Evolutionary conservation across 352 stramenopile genomes (phyloP), one percentile per base, ranked within the genome.

Genomic region (Aphanomyces euteiches): DNA sequence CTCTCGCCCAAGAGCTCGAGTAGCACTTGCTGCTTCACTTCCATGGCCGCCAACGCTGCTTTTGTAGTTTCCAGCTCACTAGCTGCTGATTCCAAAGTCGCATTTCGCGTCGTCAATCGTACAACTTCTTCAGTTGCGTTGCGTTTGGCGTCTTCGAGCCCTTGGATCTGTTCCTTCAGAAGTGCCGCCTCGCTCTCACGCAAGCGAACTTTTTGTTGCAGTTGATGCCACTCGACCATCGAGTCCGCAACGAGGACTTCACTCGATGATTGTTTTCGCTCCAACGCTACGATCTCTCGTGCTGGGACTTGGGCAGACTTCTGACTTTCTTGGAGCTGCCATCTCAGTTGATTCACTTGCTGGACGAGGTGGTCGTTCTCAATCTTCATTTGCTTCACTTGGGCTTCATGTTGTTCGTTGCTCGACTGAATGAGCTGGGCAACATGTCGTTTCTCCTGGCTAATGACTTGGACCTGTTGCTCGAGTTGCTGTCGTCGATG

Each of bases 1-100:
- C 92, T 94, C 45, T 94, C 87, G 37, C 87, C 87, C 73, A 94
- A 90, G 7, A 94, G 77, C 64, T 94, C 87, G 6, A 94, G 74
- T 37, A 94, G 58, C 56, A 94, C 83, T 36, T 91, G 82, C 66
- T 94, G 84, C n/a, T 84, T 84, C 57, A 91, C 82, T 58, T 88
- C 79, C 21, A 94, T 68, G 59, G 85, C 71, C 61, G 67, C 74
- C 7, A 92, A 66, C 64, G 88, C 77, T 0, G 81, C 61, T 45
- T 89, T 78, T 0, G 79, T 78, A 36, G 86, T 75, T 19, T 81
- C 73, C 1, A 82, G 77, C 34, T 85, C 78, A 47, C 75, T 48
- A 40, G 83, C 84, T 17, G 79, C 81, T 54, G 76, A 84, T 56
- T 94, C 83, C 0, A 94, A 69, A 40, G 88, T 58, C n/a, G 84